These are phyloP conservation scores for Margaritispora aquatica DNA, from an alignment of 495 filamentous ascomycete species.

Conservation along the genomic window DNA sequence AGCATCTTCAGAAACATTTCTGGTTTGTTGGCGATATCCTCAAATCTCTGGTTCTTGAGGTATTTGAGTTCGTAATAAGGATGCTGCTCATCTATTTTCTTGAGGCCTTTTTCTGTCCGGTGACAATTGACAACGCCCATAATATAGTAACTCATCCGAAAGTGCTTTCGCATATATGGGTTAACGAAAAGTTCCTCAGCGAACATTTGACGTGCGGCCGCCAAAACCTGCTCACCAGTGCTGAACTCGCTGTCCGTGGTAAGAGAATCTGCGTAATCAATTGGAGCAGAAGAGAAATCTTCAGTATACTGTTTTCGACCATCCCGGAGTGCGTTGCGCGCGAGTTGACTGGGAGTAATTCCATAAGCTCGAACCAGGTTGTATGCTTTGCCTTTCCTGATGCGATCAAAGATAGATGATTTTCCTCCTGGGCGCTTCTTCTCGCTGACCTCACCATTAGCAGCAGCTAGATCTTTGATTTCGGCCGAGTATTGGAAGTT, in stretches of 20 bases:
- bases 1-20: slow-evolving; percentile 93
- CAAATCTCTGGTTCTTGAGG: slow-evolving; percentile 76
- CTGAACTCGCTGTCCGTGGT: slow-evolving; percentile 65
- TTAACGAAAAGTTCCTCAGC: slow-evolving; percentile 85
- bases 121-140: slow-evolving; percentile 77
- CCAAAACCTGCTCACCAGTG: slow-evolving; percentile 67
- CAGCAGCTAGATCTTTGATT: slow-evolving; percentile 64
- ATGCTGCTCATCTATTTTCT: slow-evolving; percentile 89
- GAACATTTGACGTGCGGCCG: slow-evolving; percentile 78
- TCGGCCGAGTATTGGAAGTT: slow-evolving; percentile 88
- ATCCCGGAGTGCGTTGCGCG: slow-evolving; percentile 73
- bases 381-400: slow-evolving; percentile 73
- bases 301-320: slow-evolving; percentile 75
- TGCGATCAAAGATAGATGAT: slow-evolving; percentile 70
- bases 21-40: slow-evolving; percentile 71
- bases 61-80: slow-evolving; percentile 99
- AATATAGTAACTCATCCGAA: slow-evolving; percentile 75
- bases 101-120: slow-evolving; percentile 90
- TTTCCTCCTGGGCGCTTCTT: slow-evolving; percentile 78
- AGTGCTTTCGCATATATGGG: slow-evolving; percentile 82
- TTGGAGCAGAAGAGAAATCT: slow-evolving; percentile 66
- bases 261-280: slow-evolving; percentile 77
- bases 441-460: slow-evolving; percentile 48
- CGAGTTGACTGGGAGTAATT: slow-evolving; percentile 81
- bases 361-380: slow-evolving; percentile 82